Evolutionary conservation across 2,329 filamentous ascomycete genomes (phyloP).

Genomic region (Botrytis porri): DNA sequence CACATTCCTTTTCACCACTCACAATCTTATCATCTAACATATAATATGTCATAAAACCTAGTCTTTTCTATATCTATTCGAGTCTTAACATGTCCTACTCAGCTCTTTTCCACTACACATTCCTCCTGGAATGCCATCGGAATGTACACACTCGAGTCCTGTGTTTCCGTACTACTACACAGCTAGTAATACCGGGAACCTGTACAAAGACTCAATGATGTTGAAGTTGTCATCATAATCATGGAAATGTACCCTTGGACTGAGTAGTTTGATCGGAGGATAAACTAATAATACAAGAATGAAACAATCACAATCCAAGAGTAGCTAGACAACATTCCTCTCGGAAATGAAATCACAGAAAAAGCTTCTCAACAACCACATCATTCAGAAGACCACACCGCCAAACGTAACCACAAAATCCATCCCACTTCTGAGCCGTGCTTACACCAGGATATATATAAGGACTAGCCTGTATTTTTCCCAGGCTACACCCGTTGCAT

Average conservation of each 20-base stretch:
- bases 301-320: not conserved
- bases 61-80: not conserved
- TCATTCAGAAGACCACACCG: not conserved
- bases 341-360: not conserved
- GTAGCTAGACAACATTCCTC: not conserved
- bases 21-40: too few relatives aligned
- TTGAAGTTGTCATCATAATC: too few relatives aligned
- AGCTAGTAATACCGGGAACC: too few relatives aligned
- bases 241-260: too few relatives aligned
- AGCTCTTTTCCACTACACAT: not conserved
- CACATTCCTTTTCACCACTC: not conserved
- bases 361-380: not conserved
- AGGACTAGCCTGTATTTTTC: not conserved
- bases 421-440: not conserved
- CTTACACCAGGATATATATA: not conserved
- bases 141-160: not conserved
- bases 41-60: too few relatives aligned
- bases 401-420: not conserved
- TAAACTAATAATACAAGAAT: not conserved
- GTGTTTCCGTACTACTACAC: too few relatives aligned
- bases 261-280: not conserved
- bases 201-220: too few relatives aligned
- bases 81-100: not conserved
- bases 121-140: not conserved
- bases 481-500: not conserved